phyloP scores from a whole-genome alignment of 1,284 basidiomycete genomes.

The Mycocalia duriaeana region DNA sequence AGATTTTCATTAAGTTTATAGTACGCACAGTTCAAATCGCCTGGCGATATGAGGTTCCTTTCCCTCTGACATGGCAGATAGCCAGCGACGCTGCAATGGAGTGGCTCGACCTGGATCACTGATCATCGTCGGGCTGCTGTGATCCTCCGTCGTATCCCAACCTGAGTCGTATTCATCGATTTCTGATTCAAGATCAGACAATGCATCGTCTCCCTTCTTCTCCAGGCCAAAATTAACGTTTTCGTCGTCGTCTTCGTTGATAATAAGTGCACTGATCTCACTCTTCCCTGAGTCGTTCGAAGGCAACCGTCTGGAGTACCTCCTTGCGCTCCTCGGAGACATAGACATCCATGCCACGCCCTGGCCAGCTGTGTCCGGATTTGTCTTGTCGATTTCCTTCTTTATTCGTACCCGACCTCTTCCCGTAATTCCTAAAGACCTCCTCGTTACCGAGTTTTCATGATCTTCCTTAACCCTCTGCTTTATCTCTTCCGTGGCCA shows the following conservation, averaged over 20 bases:
- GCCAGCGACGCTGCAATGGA: slow-evolving; percentile 71
- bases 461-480: slow-evolving; percentile 46
- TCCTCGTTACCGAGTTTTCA: slow-evolving; percentile 37
- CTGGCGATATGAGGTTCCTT: slow-evolving; percentile 59
- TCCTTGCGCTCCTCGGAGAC: slow-evolving; percentile 45
- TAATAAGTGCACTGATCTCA: slow-evolving; percentile 34
- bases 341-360: slow-evolving; percentile 39
- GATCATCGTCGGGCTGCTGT: slow-evolving; percentile 63
- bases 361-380: slow-evolving; percentile 8
- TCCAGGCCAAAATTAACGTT: slow-evolving; percentile 22
- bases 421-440: slow-evolving; percentile 20
- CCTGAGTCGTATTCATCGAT: slow-evolving; percentile 36
- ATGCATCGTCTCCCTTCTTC: slow-evolving; percentile 30
- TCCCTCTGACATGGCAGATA: slow-evolving; percentile 77
- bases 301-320: slow-evolving; percentile 36
- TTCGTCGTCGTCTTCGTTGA: slow-evolving; percentile 29
- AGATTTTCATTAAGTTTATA: background rate
- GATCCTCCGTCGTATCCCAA: slow-evolving; percentile 51
- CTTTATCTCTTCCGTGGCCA: slow-evolving; percentile 79
- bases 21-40: slow-evolving; percentile 66
- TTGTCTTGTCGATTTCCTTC: slow-evolving; percentile 20
- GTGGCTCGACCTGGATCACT: slow-evolving; percentile 80
- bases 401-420: slow-evolving; percentile 13
- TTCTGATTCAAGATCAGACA: slow-evolving; percentile 29
- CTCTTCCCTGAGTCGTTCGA: slow-evolving; percentile 39